Conservation (phyloP, 495 filamentous ascomycete species). For the Lophiotrema nucula region DNA sequence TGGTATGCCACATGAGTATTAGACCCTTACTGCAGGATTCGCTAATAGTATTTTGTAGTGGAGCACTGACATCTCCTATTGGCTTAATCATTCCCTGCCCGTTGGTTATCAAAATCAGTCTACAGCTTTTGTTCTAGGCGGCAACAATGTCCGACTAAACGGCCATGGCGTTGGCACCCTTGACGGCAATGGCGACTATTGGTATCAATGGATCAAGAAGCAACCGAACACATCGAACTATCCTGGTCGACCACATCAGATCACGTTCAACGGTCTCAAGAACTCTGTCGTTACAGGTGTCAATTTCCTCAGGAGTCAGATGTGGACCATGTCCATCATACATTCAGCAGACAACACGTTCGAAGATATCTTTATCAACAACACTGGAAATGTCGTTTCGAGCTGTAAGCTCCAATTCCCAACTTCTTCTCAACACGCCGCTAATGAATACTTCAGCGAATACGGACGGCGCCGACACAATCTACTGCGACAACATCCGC, state of each 20-base stretch:
- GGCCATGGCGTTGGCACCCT: conserved; percentile 46
- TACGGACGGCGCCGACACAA: conserved; percentile 25
- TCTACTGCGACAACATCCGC: conserved; percentile 18
- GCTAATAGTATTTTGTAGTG: no score
- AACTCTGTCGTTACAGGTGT: conserved; percentile 41
- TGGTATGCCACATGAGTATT: conserved; percentile 2
- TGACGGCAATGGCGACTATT: conserved; percentile 51
- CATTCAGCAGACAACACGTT: conserved; percentile 42
- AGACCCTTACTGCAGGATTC: no score
- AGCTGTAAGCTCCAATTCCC: not conserved
- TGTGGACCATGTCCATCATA: conserved; percentile 47
- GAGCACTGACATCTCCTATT: conserved; percentile 48
- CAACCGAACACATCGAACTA: conserved; percentile 40
- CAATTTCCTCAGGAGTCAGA: conserved; percentile 47
- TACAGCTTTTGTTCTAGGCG: conserved; percentile 50
- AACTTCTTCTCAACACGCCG: no score
- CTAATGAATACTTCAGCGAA: no score
- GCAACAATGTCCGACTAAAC: conserved; percentile 44
- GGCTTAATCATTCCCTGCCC: conserved; percentile 45
- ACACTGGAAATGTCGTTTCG: conserved; percentile 7
- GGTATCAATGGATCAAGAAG: conserved; percentile 44
- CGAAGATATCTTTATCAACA: conserved; percentile 49
- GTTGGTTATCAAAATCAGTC: conserved; percentile 52
- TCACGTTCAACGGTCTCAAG: conserved; percentile 44
- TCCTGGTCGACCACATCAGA: conserved; percentile 47